Evolutionary conservation across 1,139 yeast genomes (phyloP).

Genomic region (Candida labiduridarum): DNA sequence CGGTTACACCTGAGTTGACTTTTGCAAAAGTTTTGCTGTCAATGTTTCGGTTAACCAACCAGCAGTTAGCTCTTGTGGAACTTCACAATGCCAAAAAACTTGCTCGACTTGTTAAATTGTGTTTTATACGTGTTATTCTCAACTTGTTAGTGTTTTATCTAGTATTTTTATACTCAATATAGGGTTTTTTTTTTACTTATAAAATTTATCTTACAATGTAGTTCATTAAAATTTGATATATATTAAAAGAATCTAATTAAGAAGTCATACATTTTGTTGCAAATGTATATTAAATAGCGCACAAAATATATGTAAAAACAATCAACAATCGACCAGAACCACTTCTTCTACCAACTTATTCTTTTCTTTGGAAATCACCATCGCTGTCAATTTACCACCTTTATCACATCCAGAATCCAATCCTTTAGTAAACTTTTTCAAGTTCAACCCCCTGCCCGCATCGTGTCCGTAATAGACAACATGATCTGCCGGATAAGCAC

Average conservation of each 20-base stretch:
- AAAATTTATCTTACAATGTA: too few species aligned
- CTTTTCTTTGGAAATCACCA: constrained; percentile 32
- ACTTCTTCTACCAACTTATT: constrained; percentile 10
- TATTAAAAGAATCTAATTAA: too few species aligned
- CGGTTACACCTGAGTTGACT: neutral
- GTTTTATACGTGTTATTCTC: too few species aligned
- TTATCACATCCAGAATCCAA: constrained; percentile 81
- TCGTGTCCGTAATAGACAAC: constrained; percentile 91
- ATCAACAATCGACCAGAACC: constrained; percentile 16
- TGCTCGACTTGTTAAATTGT: neutral
- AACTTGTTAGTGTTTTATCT: too few species aligned
- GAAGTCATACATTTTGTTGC: too few species aligned
- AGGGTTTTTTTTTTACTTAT: too few species aligned
- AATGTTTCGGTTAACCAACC: neutral
- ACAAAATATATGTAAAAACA: too few species aligned
- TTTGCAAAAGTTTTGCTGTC: neutral
- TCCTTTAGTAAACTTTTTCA: constrained; percentile 71
- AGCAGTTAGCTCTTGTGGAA: too few species aligned
- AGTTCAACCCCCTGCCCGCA: constrained; percentile 73
- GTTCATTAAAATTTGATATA: too few species aligned
- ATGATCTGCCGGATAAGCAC: constrained; percentile 25
- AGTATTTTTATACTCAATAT: too few species aligned
- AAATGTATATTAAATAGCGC: too few species aligned
- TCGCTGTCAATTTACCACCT: constrained; percentile 72
- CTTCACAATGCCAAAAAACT: too few species aligned